These are phyloP conservation scores for Cudoniella acicularis DNA, from an alignment of 495 filamentous ascomycete species.

Conservation along the genomic window DNA sequence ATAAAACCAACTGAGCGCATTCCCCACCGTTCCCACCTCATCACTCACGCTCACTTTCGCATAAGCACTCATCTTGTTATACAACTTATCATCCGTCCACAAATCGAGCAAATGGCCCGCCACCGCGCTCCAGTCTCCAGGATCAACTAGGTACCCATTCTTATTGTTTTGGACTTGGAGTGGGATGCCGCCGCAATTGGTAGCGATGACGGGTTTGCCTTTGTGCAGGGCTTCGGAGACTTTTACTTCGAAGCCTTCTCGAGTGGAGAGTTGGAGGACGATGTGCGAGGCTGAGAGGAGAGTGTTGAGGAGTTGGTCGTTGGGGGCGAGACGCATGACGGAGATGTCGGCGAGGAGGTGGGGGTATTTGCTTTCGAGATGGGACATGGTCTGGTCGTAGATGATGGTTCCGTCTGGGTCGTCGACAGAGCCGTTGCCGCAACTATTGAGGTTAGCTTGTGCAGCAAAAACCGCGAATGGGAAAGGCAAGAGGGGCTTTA, in stretches of 20 bases:
- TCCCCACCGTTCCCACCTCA: slow-evolving; percentile 81
- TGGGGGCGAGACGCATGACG: slow-evolving; percentile 72
- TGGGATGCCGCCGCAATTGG: slow-evolving; percentile 75
- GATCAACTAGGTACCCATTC: slow-evolving; percentile 73
- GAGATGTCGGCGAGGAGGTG: slow-evolving; percentile 56
- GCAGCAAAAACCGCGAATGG: background rate
- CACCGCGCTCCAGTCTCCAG: slow-evolving; percentile 69
- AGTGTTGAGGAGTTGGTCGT: slow-evolving; percentile 78
- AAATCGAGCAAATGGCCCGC: slow-evolving; percentile 66
- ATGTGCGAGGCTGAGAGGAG: slow-evolving; percentile 72
- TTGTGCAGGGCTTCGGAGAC: slow-evolving; percentile 86
- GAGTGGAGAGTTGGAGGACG: slow-evolving; percentile 74
- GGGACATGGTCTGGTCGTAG: slow-evolving; percentile 65
- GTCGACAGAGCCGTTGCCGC: slow-evolving; percentile 80
- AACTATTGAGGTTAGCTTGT: slow-evolving; percentile 25
- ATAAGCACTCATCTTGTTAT: slow-evolving; percentile 63
- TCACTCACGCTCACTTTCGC: slow-evolving; percentile 68
- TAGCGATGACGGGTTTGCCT: slow-evolving; percentile 78
- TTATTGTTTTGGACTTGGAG: slow-evolving; percentile 71
- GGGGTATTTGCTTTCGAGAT: slow-evolving; percentile 55
- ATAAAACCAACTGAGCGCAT: slow-evolving; percentile 74
- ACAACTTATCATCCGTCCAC: slow-evolving; percentile 61
- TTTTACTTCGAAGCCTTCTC: slow-evolving; percentile 88
- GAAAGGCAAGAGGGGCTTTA: slow-evolving; percentile 16
- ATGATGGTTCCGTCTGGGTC: slow-evolving; percentile 76